Percentiles rank a stretch among this genome's conserved stretches.
Evolutionary conservation across 768 basidiomycete species (phyloP).

Genomic region (Kwoniella dejecticola): DNA sequence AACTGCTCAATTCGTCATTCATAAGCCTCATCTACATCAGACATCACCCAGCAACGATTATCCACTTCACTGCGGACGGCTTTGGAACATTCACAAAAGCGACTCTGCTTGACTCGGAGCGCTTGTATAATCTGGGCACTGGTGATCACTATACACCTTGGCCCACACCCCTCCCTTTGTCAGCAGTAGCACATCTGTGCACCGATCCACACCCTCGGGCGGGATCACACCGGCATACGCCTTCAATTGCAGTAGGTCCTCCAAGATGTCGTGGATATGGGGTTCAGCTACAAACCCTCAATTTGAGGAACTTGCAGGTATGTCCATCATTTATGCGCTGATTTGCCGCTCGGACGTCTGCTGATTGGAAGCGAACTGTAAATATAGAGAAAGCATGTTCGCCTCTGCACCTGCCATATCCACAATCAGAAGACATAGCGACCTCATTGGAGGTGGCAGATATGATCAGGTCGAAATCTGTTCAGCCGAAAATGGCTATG

Average conservation of each 20-base stretch:
- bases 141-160: no score
- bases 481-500: constrained; percentile 82
- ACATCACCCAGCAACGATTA: no score
- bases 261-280: constrained; percentile 49
- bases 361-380: not conserved
- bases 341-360: constrained; percentile 3
- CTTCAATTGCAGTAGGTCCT: not conserved
- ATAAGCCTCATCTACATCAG: no score
- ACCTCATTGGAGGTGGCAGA: constrained; percentile 94
- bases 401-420: constrained; percentile 53
- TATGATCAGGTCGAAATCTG: constrained; percentile 88
- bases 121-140: no score
- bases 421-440: constrained; percentile 75
- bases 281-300: constrained; percentile 45
- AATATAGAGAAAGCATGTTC: constrained; percentile 54
- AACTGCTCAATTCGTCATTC: no score
- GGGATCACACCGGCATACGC: not conserved
- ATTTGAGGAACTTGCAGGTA: constrained; percentile 54
- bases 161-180: no score
- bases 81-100: no score
- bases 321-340: constrained; percentile 8
- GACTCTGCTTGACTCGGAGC: no score
- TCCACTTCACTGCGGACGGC: no score
- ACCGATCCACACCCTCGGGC: not conserved
- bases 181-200: not conserved